Evolutionary conservation across 2,329 filamentous ascomycete species (phyloP), one percentile per base, ranked within the genome.

Genomic region (Pseudomassariella vexata): DNA sequence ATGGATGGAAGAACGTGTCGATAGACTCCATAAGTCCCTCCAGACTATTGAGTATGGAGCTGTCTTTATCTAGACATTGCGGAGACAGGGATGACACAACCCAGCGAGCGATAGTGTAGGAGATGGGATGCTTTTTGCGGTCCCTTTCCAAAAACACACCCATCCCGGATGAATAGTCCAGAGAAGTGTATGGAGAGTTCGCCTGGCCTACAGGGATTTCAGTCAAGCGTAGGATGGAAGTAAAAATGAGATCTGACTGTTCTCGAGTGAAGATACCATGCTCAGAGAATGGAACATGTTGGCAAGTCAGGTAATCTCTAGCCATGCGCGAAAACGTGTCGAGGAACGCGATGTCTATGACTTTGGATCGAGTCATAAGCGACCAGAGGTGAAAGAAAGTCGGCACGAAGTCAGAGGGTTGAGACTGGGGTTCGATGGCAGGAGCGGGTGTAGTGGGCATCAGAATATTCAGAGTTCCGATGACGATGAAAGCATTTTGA

Each of bases 1-100:
- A 98, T 3, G 92, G 92, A 50, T 98, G 92, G 68, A 95, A 98
- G 59, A 98, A 98, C 1, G 92, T 98, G 57, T 98, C 92, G 28
- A 96, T 83, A 3, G 89, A 92, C 56, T 96, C 85, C 45, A 98
- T 84, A 32, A 98, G 68, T 1, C 86, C 90, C 56, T 98, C 90
- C 5, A 98, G 72, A 43, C 85, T 86, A 20, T 82, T 77, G 48
- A 98, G 62, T 25, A 94, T 77, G 1, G 89, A 96, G 34, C 82
- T 81, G 19, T 82, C 70, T n/a, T 77, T 69, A 24, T 85, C 76
- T 29, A 94, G 63, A 49, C 86, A 92, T 27, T 79, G 68, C 2
- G 92, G 90, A 2, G 92, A 96, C 23, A 98, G 59, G 0, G 89
- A 95, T 76, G 90, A 90, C 32, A 94, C 79, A 37, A 96, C 85